Evolutionary conservation across 257 asterid genomes (phyloP), one percentile per base, ranked within the genome.

Genomic region (Prunella vulgaris): DNA sequence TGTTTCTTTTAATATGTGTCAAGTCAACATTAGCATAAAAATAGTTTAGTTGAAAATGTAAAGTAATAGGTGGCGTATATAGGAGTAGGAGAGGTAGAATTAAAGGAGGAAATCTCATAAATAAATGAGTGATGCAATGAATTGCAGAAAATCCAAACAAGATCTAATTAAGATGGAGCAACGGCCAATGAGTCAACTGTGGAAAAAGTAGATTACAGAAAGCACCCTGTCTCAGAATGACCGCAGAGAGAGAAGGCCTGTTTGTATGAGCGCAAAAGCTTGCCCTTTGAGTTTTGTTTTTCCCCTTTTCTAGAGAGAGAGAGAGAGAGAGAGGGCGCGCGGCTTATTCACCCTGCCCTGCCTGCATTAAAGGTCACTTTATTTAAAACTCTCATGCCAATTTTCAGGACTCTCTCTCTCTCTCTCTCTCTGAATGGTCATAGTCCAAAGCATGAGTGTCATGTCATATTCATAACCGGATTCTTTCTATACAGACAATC

Each of bases 381-480:
- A 78, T 80, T 80, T 69, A 83, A 68, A 75, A 77, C 79, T 78
- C 79, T 78, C 80, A 66, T 72, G 78, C 81, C 84, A 76, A 72
- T 25, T 65, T 72, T 59, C 60, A 61, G 64, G 25, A 60, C n/a
- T 20, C 32, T 10, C 46, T n/a, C 9, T 28, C 48, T 64, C 59
- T 42, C 70, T 73, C 33, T 64, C 74, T 71, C 62, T 73, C 64
- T 71, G 81, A 77, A 27, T 71, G 27, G 80, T 83, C 87, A 56
- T 58, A 69, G 53, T 80, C 84, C 74, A 18, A 62, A 63, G 87
- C 87, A 80, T 82, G 82, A 68, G 57, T 69, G 87, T 82, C 82
- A 77, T 70, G 87, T 82, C 87, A 77, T 79, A 79, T 74, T 80
- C 85, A 80, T 74, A 17, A 35, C 56, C 21, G 62, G 65, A 82